Percentiles rank a stretch among this genome's conserved stretches.
These are phyloP conservation scores for Chlorella vulgaris DNA, from an alignment of 139 green algal genomes.

Conservation along the genomic window DNA sequence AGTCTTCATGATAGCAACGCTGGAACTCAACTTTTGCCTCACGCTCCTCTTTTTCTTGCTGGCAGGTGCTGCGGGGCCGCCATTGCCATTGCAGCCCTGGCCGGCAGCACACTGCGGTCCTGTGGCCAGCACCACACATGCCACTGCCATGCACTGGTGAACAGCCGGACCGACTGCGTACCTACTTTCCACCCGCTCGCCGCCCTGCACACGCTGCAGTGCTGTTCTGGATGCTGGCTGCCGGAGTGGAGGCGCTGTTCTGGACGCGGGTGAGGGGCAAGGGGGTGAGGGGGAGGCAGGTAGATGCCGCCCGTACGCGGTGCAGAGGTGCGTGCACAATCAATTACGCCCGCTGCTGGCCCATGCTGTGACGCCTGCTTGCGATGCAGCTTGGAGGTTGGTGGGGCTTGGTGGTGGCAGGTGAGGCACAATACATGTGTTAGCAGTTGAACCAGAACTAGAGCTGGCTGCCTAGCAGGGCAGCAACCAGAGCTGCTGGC, in stretches of 20 bases:
- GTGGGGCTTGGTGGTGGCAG: constrained; percentile 35
- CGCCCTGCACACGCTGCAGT: background rate
- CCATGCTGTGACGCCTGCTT: too few species aligned
- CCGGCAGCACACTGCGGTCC: background rate
- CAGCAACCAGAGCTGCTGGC: too few species aligned
- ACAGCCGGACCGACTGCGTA: too few species aligned
- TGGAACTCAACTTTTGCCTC: constrained; percentile 36
- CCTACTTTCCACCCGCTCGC: too few species aligned
- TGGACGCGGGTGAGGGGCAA: too few species aligned
- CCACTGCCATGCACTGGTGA: too few species aligned
- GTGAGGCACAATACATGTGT: background rate
- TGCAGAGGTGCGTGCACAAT: too few species aligned
- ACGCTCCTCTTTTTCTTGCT: constrained; percentile 30
- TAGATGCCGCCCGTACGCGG: too few species aligned
- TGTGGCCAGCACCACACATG: too few species aligned
- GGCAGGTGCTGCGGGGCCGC: constrained; percentile 4
- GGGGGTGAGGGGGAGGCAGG: too few species aligned
- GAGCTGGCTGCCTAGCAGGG: background rate
- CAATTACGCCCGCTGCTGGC: too few species aligned
- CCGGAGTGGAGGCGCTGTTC: background rate
- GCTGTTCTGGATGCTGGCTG: constrained; percentile 36
- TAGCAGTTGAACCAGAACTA: background rate
- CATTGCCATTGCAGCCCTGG: too few species aligned
- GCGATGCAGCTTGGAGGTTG: constrained; percentile 17
- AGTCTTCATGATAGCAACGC: constrained; percentile 34